phyloP scores from a whole-genome alignment of 148 eudicot genomes.

The Agrostemma githago region DNA sequence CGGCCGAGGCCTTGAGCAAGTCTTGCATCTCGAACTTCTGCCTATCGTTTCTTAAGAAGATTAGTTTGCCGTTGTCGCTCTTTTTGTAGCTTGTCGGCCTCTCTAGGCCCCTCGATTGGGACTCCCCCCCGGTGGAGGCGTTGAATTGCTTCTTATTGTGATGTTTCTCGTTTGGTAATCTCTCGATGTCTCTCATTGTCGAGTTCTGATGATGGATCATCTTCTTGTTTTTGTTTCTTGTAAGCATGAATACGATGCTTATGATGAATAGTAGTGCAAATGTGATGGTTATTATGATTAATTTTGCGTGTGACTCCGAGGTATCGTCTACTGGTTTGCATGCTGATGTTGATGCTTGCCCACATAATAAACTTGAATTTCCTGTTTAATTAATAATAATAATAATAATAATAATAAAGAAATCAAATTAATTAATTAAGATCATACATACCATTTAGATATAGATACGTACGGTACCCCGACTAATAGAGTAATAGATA shows the following conservation, averaged over 20 bases:
- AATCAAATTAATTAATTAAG: no score
- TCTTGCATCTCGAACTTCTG: slow-evolving; percentile 66
- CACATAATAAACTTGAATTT: slow-evolving; percentile 44
- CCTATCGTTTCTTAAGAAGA: slow-evolving; percentile 47
- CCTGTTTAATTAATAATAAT: slow-evolving; percentile 22
- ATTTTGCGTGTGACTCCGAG: background rate
- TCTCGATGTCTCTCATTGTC: slow-evolving; percentile 18
- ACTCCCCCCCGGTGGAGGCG: background rate
- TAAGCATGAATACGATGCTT: slow-evolving; percentile 24
- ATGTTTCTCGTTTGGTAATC: slow-evolving; percentile 16
- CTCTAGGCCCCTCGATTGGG: slow-evolving; percentile 22
- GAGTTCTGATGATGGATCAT: background rate
- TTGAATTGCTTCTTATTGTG: slow-evolving; percentile 16
- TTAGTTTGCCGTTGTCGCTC: slow-evolving; percentile 42
- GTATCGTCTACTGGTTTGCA: slow-evolving; percentile 17
- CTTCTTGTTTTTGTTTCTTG: slow-evolving; percentile 1
- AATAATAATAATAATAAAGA: no score
- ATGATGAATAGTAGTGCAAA: slow-evolving; percentile 20
- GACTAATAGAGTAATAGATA: no score
- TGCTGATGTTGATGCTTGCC: slow-evolving; percentile 24
- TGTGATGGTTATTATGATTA: slow-evolving; percentile 28
- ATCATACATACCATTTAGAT: no score
- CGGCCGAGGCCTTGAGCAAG: slow-evolving; percentile 75
- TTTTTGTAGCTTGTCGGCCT: slow-evolving; percentile 35
- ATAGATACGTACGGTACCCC: no score